Conservation (phyloP, 108 stramenopile genomes). For the Aurantiochytrium sp. region DNA sequence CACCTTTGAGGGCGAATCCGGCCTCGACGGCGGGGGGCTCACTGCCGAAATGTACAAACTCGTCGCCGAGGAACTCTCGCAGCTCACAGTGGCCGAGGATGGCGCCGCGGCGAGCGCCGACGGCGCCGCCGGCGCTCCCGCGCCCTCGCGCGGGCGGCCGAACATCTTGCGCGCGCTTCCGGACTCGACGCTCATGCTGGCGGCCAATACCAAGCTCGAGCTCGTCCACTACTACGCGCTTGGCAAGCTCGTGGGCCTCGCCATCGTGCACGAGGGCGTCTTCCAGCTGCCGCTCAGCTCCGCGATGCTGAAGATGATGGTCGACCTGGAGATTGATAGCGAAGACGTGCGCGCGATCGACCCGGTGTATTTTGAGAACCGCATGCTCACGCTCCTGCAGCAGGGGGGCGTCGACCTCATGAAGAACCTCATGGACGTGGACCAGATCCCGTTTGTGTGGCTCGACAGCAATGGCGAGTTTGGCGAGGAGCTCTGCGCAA, state of each 20-base stretch:
- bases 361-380: neutral
- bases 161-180: neutral
- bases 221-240: neutral
- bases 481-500: neutral
- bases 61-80: constrained; percentile 17
- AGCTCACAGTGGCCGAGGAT: neutral
- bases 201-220: neutral
- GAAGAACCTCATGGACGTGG: constrained; percentile 10
- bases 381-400: neutral
- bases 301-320: constrained; percentile 25
- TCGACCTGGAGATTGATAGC: neutral
- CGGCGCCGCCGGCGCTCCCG: too few species aligned
- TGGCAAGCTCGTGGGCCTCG: neutral
- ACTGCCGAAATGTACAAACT: constrained; percentile 25
- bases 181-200: constrained; percentile 1
- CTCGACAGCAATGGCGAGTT: constrained; percentile 6
- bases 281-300: constrained; percentile 13
- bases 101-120: neutral
- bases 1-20: constrained; percentile 27
- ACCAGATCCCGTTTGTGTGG: constrained; percentile 12
- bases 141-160: neutral
- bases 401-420: constrained; percentile 14
- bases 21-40: constrained; percentile 27
- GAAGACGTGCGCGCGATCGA: constrained; percentile 9
- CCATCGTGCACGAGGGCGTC: neutral